Base-by-base conservation (phyloP, 75 land plant genomes). In the Picea sitchensis region DNA sequence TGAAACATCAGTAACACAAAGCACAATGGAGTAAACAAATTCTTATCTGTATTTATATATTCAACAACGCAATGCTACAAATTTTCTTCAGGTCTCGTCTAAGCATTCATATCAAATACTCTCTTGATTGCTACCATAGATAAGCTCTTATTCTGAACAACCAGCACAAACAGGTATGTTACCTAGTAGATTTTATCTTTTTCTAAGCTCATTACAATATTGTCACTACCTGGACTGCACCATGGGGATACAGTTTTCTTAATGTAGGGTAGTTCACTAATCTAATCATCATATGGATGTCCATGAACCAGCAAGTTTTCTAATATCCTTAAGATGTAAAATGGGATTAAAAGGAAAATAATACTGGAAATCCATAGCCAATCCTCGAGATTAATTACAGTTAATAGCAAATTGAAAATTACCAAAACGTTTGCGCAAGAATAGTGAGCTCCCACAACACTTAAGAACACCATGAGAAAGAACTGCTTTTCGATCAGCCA, bases 351-450 rank as follows among this genome's bases (percentile, higher is more conserved):
- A 44, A 41, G 54, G 0, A 6, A 12, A 41, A 11, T 14, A 44
- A 57, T 20, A 75, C 41, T 9, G 18, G 20, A 75, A 13, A 75
- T 30, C 3, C 58, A 54, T 13, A 74, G 4, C 38, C 38, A 8
- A 20, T 23, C 14, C 20, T 57, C 36, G 12, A 75, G 58, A 4
- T 5, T 57, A 44, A 20, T 20, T 41, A 41, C 21, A 41, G 47
- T 6, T 15, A 44, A 20, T 44, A 71, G 54, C 11, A 73, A 26
- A 60, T 21, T 34, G 26, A 63, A 41, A 44, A 61, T 15, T 69
- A 82, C 83, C 84, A 68, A 82, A 81, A 44, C 83, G 65, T 47
- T 82, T 81, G n/a, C 83, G 83, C 58, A 82, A 81, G 63, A 82
- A 82, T 15, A 82, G 56, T 3, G 84, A 82, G 61, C 84, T 82